A percentile compares a stretch with the other conserved stretches of the same genome.
phyloP scores from a whole-genome alignment of 352 stramenopile genomes.

The Phytophthora foliorum region DNA sequence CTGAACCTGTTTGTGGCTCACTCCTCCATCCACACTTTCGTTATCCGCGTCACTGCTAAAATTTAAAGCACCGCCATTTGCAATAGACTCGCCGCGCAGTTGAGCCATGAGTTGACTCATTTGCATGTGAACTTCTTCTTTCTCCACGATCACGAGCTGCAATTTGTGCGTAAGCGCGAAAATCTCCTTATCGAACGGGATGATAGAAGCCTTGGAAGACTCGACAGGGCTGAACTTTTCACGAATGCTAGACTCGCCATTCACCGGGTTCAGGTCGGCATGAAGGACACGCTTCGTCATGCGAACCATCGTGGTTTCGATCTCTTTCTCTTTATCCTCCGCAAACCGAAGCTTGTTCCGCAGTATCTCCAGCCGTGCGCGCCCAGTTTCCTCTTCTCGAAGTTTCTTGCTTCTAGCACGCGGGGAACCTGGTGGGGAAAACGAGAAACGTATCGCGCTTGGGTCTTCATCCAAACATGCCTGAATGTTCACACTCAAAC shows the following conservation, averaged over 20 bases:
- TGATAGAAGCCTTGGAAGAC: slow-evolving; percentile 22
- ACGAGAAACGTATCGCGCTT: slow-evolving; percentile 33
- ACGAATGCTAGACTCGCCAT: slow-evolving; percentile 25
- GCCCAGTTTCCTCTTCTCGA: slow-evolving; percentile 54
- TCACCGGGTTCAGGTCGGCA: slow-evolving; percentile 40
- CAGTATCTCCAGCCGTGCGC: slow-evolving; percentile 64
- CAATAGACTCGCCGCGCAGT: slow-evolving; percentile 33
- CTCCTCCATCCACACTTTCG: slow-evolving; percentile 16
- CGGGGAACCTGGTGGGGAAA: slow-evolving; percentile 33
- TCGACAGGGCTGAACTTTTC: slow-evolving; percentile 34
- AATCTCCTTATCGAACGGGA: slow-evolving; percentile 82
- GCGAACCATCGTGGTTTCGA: slow-evolving; percentile 73
- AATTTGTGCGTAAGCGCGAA: slow-evolving; percentile 80
- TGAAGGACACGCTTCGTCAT: slow-evolving; percentile 80
- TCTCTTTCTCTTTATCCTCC: slow-evolving; percentile 76
- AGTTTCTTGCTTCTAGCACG: slow-evolving; percentile 37
- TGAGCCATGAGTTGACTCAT: slow-evolving; percentile 68
- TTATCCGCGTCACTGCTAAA: slow-evolving; percentile 1
- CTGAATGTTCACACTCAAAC: slow-evolving; percentile 60
- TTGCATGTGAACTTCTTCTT: slow-evolving; percentile 79
- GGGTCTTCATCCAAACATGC: slow-evolving; percentile 42
- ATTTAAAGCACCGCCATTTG: neutral
- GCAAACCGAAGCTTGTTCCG: slow-evolving; percentile 66
- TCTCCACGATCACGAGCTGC: slow-evolving; percentile 79
- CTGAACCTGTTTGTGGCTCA: slow-evolving; percentile 25